phyloP scores from a whole-genome alignment of 352 stramenopile genomes.

The Albugo candida region DNA sequence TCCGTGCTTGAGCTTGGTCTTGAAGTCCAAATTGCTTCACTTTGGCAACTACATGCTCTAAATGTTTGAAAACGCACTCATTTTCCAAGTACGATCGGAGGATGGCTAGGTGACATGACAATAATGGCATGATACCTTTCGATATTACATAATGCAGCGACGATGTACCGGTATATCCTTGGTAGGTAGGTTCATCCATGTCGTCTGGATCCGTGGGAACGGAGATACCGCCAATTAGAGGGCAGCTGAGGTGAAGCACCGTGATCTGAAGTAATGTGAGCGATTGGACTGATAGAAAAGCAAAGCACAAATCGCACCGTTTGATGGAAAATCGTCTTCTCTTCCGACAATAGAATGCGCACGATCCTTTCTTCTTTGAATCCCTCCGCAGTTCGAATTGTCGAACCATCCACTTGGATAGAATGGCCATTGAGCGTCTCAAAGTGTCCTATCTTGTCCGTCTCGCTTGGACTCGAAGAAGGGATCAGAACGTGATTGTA shows the following conservation, averaged over 20 bases:
- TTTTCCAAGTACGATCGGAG: slow-evolving; percentile 53
- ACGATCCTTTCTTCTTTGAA: slow-evolving; percentile 37
- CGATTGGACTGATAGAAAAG: neutral
- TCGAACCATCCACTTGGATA: slow-evolving; percentile 29
- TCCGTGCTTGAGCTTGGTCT: slow-evolving; percentile 21
- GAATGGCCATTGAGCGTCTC: slow-evolving; percentile 42
- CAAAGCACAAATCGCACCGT: slow-evolving; percentile 2
- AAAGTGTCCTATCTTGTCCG: slow-evolving; percentile 16
- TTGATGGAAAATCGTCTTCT: slow-evolving; percentile 26
- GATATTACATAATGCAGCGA: neutral
- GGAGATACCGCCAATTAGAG: slow-evolving; percentile 33
- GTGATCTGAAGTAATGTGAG: slow-evolving; percentile 12
- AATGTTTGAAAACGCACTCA: slow-evolving; percentile 42
- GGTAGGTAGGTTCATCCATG: slow-evolving; percentile 50
- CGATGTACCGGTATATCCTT: slow-evolving; percentile 21
- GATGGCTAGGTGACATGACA: slow-evolving; percentile 16
- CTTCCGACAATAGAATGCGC: slow-evolving; percentile 49
- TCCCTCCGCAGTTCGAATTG: slow-evolving; percentile 26
- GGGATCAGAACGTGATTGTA: slow-evolving; percentile 35
- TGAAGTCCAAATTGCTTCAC: slow-evolving; percentile 34
- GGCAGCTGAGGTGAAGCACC: slow-evolving; percentile 50
- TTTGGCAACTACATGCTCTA: slow-evolving; percentile 41
- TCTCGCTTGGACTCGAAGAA: slow-evolving; percentile 5
- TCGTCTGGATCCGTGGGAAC: slow-evolving; percentile 54
- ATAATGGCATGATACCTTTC: neutral